A percentile compares a stretch with the other conserved stretches of the same genome.
phyloP scores from a whole-genome alignment of 345 rosid genomes.

The Kandelia obovata region DNA sequence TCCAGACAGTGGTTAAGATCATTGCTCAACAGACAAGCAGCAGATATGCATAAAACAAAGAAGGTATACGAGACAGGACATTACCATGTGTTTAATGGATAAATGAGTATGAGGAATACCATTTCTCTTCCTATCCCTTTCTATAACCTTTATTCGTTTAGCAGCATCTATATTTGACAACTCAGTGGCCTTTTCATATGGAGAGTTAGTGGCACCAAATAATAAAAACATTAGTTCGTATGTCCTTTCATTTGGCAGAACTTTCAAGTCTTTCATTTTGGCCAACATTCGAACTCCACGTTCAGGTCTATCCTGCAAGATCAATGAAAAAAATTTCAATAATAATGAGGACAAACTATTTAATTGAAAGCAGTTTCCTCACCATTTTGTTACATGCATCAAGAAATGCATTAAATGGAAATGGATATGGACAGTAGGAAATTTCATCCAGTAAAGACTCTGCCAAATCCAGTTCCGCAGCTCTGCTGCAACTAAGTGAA shows the following conservation, averaged over 20 bases:
- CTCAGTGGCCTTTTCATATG: constrained; percentile 60
- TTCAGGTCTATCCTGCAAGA: constrained; percentile 71
- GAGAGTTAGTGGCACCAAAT: constrained; percentile 69
- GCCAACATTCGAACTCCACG: constrained; percentile 61
- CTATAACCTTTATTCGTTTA: constrained; percentile 67
- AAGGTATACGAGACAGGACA: constrained; percentile 14
- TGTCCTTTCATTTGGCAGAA: constrained; percentile 57
- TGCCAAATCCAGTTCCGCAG: constrained; percentile 69
- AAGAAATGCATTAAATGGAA: constrained; percentile 63
- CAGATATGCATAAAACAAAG: background rate
- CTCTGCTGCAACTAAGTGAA: constrained; percentile 59
- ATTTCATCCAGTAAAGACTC: constrained; percentile 64
- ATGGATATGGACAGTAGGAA: constrained; percentile 37
- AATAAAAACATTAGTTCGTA: constrained; percentile 68
- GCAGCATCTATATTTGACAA: constrained; percentile 51
- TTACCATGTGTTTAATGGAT: constrained; percentile 69
- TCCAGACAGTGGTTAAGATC: background rate
- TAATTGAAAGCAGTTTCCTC: constrained; percentile 26
- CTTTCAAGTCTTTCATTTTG: constrained; percentile 60
- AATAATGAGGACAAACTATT: background rate
- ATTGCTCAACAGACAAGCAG: too few species aligned
- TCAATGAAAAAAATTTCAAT: background rate
- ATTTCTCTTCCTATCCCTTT: constrained; percentile 66
- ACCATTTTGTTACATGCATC: constrained; percentile 62
- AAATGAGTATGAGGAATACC: constrained; percentile 57